Conservation (phyloP, 1,139 yeast species). For the Lodderomyces pseudojiufengensis region DNA sequence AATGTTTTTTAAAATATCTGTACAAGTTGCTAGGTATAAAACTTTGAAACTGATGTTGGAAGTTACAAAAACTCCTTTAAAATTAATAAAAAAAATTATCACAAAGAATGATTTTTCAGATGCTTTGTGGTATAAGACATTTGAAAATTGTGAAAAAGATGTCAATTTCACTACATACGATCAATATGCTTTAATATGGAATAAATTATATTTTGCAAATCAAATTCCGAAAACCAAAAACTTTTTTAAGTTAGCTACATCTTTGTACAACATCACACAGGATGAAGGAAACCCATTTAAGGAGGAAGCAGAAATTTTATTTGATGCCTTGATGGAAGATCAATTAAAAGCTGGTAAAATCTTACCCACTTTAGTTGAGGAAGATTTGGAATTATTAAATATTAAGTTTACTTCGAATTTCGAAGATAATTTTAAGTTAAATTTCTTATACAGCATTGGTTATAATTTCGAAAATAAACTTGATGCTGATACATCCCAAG, state of each 20-base stretch:
- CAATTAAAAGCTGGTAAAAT: conserved; percentile 1
- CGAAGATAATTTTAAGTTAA: conserved; percentile 1
- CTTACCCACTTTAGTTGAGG: not conserved
- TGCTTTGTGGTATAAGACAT: not conserved
- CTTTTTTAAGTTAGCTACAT: conserved; percentile 7
- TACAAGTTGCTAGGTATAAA: conserved; percentile 7
- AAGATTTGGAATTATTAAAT: not conserved
- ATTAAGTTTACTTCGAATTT: conserved; percentile 1
- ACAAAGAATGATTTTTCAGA: conserved; percentile 3
- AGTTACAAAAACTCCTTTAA: conserved; percentile 2
- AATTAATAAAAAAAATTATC: conserved; percentile 2
- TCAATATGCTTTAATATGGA: not conserved
- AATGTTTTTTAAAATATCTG: conserved; percentile 4
- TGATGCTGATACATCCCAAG: too few species aligned
- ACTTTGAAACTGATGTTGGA: conserved; percentile 6
- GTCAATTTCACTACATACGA: not conserved
- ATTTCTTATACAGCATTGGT: not conserved
- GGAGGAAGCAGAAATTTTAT: not conserved
- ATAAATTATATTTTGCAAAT: conserved; percentile 1
- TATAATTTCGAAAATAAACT: not conserved
- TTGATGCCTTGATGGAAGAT: conserved; percentile 3
- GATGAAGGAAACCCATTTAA: conserved; percentile 1
- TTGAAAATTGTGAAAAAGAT: not conserved
- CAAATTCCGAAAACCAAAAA: conserved; percentile 4
- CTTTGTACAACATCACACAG: conserved; percentile 3